Conservation (phyloP, 768 basidiomycete genomes). For the Tubosaeta sp. region DNA sequence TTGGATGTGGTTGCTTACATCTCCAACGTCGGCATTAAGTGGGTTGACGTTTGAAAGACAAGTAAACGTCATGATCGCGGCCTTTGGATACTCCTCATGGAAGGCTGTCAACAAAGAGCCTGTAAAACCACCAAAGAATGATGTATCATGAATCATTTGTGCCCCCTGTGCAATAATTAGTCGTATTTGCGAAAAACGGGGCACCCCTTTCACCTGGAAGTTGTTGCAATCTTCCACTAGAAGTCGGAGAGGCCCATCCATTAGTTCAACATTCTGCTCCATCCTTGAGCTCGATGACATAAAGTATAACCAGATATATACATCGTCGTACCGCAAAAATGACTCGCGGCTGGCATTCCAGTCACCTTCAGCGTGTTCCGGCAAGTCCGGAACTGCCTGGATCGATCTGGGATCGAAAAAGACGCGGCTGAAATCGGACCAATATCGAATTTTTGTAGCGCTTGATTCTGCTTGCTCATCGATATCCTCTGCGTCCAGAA, state of each 20-base stretch:
- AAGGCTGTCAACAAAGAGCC: constrained; percentile 53
- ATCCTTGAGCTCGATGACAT: not conserved
- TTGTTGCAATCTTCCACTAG: constrained; percentile 75
- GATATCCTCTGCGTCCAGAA: constrained; percentile 30
- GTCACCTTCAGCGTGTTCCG: constrained; percentile 47
- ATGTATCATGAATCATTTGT: constrained; percentile 60
- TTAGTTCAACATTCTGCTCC: constrained; percentile 53
- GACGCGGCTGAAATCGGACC: constrained; percentile 51
- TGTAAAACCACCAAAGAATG: constrained; percentile 64
- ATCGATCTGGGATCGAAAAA: constrained; percentile 62
- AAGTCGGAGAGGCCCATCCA: constrained; percentile 64
- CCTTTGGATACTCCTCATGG: constrained; percentile 65
- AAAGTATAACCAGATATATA: constrained; percentile 25
- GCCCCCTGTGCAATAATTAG: constrained; percentile 47
- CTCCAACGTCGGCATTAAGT: constrained; percentile 30
- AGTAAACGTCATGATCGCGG: constrained; percentile 54
- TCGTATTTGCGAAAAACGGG: not conserved
- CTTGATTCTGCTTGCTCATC: constrained; percentile 7
- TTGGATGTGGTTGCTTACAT: constrained; percentile 37
- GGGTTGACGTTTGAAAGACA: constrained; percentile 48
- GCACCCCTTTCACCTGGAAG: constrained; percentile 62
- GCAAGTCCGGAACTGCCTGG: constrained; percentile 56
- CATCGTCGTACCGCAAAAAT: constrained; percentile 55
- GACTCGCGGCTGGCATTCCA: constrained; percentile 52
- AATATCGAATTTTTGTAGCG: constrained; percentile 37